Conservation (phyloP, 148 eudicot species). For the Tetragonia tetragonoides region DNA sequence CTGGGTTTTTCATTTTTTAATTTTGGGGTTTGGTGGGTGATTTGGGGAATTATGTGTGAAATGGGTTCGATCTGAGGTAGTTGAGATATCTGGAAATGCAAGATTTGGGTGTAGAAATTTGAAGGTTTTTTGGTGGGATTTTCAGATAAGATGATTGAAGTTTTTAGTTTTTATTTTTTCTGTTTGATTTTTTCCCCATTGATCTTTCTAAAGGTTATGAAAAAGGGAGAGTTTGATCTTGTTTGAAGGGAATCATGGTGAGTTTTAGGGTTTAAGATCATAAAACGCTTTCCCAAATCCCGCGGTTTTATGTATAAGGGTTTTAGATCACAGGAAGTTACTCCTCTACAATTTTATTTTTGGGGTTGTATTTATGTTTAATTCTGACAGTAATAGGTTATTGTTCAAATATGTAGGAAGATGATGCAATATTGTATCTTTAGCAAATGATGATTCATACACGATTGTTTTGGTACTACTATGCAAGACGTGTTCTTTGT, state of each 20-base stretch:
- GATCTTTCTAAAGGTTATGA: neutral
- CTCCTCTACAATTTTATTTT: neutral
- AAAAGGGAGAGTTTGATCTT: constrained; percentile 2
- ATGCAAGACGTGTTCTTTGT: constrained; percentile 3
- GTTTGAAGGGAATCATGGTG: neutral
- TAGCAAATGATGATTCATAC: neutral
- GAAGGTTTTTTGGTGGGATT: neutral
- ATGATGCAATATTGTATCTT: constrained; percentile 3
- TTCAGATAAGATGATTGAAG: constrained; percentile 12
- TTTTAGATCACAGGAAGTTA: constrained; percentile 11
- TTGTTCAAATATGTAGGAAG: neutral
- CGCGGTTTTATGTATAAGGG: constrained; percentile 3
- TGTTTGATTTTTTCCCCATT: neutral
- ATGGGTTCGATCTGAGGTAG: constrained; percentile 32
- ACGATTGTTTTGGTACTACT: constrained; percentile 1
- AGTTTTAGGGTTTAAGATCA: constrained; percentile 28
- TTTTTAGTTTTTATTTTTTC: constrained; percentile 4
- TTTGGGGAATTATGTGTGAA: constrained; percentile 9
- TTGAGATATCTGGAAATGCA: constrained; percentile 3
- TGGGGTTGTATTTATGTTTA: too few species aligned
- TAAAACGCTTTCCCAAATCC: neutral
- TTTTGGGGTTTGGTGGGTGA: constrained; percentile 4
- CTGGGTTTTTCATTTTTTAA: neutral
- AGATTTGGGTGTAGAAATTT: constrained; percentile 8
- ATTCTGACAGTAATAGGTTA: neutral